Conservation (phyloP, 139 green algal genomes). For the Chlorella sp. region DNA sequence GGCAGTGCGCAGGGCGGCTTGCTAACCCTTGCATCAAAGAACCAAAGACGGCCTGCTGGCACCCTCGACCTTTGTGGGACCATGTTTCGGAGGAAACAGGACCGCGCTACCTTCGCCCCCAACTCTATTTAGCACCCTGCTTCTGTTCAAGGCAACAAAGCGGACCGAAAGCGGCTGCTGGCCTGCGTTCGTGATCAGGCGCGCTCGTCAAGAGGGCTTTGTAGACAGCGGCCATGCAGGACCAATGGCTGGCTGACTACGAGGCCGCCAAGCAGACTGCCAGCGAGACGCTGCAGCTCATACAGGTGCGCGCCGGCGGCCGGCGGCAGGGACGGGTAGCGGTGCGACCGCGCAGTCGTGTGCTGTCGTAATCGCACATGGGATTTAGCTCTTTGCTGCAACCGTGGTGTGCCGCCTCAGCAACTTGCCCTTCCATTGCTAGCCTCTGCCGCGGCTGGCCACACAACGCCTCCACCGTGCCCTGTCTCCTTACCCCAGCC, state of each 20-base stretch:
- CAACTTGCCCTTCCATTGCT: background rate
- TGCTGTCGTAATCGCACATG: background rate
- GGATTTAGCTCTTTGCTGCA: too few relatives aligned
- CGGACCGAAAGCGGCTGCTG: too few relatives aligned
- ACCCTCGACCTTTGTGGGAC: too few relatives aligned
- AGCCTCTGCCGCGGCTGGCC: background rate
- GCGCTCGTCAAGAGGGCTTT: too few relatives aligned
- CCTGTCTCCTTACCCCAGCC: background rate
- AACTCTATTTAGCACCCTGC: too few relatives aligned
- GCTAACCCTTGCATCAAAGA: too few relatives aligned
- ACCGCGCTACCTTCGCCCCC: too few relatives aligned
- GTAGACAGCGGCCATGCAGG: constrained; percentile 49
- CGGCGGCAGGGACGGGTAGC: background rate
- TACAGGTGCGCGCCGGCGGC: constrained; percentile 69
- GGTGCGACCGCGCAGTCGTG: background rate
- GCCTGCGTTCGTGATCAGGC: too few relatives aligned
- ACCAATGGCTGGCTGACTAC: constrained; percentile 79
- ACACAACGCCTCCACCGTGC: background rate
- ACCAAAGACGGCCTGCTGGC: too few relatives aligned
- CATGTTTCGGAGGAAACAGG: too few relatives aligned
- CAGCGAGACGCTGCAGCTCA: constrained; percentile 67
- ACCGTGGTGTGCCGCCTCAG: background rate
- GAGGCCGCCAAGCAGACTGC: constrained; percentile 74
- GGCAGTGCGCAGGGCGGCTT: too few relatives aligned
- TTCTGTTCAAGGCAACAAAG: too few relatives aligned